Conservation (phyloP, 1,139 yeast species). For the Geotrichum fermentans region DNA sequence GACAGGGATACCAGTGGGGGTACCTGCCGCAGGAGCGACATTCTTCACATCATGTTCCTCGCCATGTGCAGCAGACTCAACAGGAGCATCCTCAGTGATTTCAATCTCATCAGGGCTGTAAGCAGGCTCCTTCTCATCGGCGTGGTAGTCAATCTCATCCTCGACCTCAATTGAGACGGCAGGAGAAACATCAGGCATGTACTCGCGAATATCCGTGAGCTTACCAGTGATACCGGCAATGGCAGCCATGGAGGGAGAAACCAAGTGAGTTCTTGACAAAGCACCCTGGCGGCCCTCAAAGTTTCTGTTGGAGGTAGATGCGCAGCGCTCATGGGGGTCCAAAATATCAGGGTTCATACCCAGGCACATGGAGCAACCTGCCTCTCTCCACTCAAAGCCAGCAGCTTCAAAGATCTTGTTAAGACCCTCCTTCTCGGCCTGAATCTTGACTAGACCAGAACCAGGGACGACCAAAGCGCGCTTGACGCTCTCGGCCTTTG, state of each 20-base stretch:
- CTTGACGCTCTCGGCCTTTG: conserved; percentile 75
- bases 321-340: conserved; percentile 93
- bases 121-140: conserved; percentile 64
- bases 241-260: conserved; percentile 99
- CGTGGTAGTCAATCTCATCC: conserved; percentile 49
- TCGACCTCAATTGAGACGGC: conserved; percentile 51
- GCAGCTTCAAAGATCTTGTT: conserved; percentile 87
- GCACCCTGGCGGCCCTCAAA: conserved; percentile 99
- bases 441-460: conserved; percentile 85
- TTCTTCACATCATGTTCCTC: conserved; percentile 27
- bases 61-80: conserved; percentile 28
- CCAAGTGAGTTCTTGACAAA: conserved; percentile 87
- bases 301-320: conserved; percentile 96
- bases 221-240: conserved; percentile 94
- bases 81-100: conserved; percentile 28
- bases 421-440: conserved; percentile 92
- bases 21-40: conserved; percentile 37
- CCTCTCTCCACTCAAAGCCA: conserved; percentile 98
- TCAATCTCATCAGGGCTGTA: conserved; percentile 33
- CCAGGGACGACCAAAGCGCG: conserved; percentile 94
- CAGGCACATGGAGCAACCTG: conserved; percentile 98
- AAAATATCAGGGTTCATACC: conserved; percentile 99
- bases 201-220: conserved; percentile 84
- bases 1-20: conserved; percentile 62
- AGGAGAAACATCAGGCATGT: conserved; percentile 60